Evolutionary conservation across 2,329 filamentous ascomycete species (phyloP).

Genomic region (Colletotrichum higginsianum): DNA sequence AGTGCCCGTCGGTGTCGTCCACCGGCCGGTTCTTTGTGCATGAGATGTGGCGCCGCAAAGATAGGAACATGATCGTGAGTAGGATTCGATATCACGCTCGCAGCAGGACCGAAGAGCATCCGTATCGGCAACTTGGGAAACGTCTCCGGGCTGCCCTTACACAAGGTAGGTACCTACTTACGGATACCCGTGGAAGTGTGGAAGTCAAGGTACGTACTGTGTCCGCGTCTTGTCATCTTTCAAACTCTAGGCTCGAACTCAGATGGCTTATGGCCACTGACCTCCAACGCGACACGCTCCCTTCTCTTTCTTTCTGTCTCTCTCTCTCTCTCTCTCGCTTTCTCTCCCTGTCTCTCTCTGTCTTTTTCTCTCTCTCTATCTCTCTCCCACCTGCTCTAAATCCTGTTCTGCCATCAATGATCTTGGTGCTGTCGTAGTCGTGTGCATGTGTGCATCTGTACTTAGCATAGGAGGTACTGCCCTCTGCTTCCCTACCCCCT

Average conservation of each 20-base stretch:
- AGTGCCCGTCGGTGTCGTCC: too few relatives aligned
- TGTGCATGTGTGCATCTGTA: background rate
- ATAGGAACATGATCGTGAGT: background rate
- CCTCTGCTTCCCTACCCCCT: background rate
- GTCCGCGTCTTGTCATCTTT: background rate
- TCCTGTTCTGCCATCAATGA: background rate
- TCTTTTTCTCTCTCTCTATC: background rate
- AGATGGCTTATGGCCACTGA: background rate
- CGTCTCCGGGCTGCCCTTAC: background rate
- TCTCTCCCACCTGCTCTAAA: background rate
- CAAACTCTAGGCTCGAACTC: constrained; percentile 9
- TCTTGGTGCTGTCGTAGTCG: background rate
- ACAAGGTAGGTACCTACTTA: background rate
- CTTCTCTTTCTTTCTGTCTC: background rate
- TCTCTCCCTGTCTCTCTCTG: background rate
- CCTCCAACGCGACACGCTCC: background rate
- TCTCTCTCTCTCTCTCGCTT: background rate
- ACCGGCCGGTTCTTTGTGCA: background rate
- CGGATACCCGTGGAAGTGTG: background rate
- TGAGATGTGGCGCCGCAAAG: background rate
- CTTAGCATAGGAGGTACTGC: too few relatives aligned
- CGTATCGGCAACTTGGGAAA: background rate
- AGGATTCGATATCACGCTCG: background rate
- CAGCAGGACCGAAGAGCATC: background rate
- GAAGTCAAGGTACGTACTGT: background rate